Base-by-base conservation (phyloP, 192 early-diverging fungal species). In the Rhizophagus sp. region DNA sequence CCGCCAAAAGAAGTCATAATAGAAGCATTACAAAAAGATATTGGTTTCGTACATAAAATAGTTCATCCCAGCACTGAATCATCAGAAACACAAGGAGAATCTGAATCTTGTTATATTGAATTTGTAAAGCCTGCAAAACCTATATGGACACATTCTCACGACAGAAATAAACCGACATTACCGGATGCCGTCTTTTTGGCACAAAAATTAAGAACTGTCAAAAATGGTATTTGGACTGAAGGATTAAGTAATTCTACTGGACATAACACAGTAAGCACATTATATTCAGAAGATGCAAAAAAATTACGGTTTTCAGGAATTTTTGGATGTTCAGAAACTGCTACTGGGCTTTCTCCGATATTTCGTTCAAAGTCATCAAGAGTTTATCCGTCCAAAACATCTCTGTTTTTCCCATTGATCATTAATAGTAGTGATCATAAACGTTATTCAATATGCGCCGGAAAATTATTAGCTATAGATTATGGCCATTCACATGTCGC, bases 171-270 rank as follows among this genome's bases (percentile, higher is more conserved):
- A n/a, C 12, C 15, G 8, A 3, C 15, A 22, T 25, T 79, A 61
- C 81, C 81, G 19, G 81, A 81, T 69, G 81, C 81, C 19, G 47
- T 78, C 15, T 81, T 68, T 57, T 33, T 81, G 30, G 62, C 74
- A 10, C 74, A 64, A 25, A 81, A 81, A 70, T 62, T 77, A 12
- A 75, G 24, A 36, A 69, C 30, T 13, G 27, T 76, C 4, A 75
- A 76, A 57, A 49, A 78, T 69, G n/a, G 67, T 7, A 78, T 34
- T 5, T 79, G 76, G 81, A 39, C 65, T 47, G 65, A 76, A 5
- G 39, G 34, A 64, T 33, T 27, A n/a, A 5, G 61, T 11, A 76
- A 34, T 64, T 24, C 25, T 19, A 41, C 22, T 13, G 72, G 27
- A 33, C 10, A 13, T 5, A 52, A 13, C 3, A 11, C 22, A 36